Evolutionary conservation across 495 filamentous ascomycete species (phyloP), one percentile per base, ranked within the genome.

Genomic region (Penicillium waksmanii): DNA sequence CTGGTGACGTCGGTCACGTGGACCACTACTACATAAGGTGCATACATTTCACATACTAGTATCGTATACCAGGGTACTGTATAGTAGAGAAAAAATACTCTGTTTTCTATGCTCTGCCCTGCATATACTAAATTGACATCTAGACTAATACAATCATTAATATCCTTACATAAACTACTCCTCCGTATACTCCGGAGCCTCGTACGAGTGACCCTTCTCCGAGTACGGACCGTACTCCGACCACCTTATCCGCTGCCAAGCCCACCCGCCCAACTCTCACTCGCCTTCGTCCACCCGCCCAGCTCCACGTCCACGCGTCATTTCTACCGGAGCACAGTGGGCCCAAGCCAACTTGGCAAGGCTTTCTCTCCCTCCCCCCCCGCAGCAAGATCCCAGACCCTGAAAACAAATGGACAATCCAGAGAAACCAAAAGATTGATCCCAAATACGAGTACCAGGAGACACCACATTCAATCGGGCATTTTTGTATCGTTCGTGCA

Each of bases 241-340:
- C 47, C 23, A 23, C 23, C 23, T 23, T 42, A 15, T 17, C 38
- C 51, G 34, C 31, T 61, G 66, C 66, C 66, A 68, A 68, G 66
- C 58, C 49, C 34, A 35, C 8, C 31, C 33, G 21, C 25, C 35
- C 33, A 35, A 43, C 27, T 56, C 42, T 59, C 43, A 66, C 61
- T 69, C 57, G 66, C 55, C 51, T 5, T 40, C 27, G 27, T 27
- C 25, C 50, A 51, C 40, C n/a, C 40, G 36, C 23, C 53, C 23
- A 33, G 55, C 66, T 60, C 66, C 66, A 69, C 64, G 58, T 69
- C 66, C 66, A 56, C 64, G 64, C 66, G 66, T 69, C 66, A 33
- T 43, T 50, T 23, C 42, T 15, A 23, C 61, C 56, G 33, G 23
- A 36, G 25, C 35, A 25, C 19, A 12, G 50, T 31, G 15, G 33